Evolutionary conservation across 495 filamentous ascomycete species (phyloP), one percentile per base, ranked within the genome.

Genomic region (Annulohypoxylon nitens): DNA sequence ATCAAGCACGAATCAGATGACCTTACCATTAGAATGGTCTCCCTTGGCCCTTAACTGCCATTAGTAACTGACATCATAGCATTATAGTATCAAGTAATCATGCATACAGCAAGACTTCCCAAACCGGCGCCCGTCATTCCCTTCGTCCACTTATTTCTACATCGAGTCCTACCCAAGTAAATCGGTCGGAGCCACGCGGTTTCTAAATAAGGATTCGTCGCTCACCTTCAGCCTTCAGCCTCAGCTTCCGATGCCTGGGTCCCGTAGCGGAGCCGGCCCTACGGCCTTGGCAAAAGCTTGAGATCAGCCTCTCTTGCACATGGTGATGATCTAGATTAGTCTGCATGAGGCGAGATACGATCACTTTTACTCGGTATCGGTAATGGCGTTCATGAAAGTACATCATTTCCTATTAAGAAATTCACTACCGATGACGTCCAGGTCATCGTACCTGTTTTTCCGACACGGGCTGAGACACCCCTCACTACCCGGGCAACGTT

Each of bases 211-310:
- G 9, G 53, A 11, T 37, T 2, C n/a, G 11, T 57, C 30, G 30
- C 53, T 23, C 18, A 16, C 7, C 8, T 6, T 30, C 30, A 30
- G 3, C 5, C 30, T 30, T 30, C 4, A 33, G 51, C 51, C 11
- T 34, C 26, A 26, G n/a, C 2, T 14, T 26, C 51, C 51, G 51
- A 55, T 33, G 12, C 11, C 53, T 33, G 6, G 18, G 16, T 57
- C 18, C 53, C 33, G n/a, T 18, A 57, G 33, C 53, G 33, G 33
- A 37, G 33, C 53, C 33, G 8, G 14, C 18, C 2, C 53, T 37
- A 20, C 30, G 33, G 33, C 33, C 53, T 57, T 26, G 33, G 33
- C 18, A 57, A 57, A 57, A 37, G 30, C 26, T n/a, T 37, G n/a
- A 20, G 33, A 18, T n/a, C 33, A 57, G 5, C 30, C 11, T 54